Percentiles rank a stretch among this genome's conserved stretches.
phyloP scores from a whole-genome alignment of 306 rosid genomes.

The Vigna unguiculata region DNA sequence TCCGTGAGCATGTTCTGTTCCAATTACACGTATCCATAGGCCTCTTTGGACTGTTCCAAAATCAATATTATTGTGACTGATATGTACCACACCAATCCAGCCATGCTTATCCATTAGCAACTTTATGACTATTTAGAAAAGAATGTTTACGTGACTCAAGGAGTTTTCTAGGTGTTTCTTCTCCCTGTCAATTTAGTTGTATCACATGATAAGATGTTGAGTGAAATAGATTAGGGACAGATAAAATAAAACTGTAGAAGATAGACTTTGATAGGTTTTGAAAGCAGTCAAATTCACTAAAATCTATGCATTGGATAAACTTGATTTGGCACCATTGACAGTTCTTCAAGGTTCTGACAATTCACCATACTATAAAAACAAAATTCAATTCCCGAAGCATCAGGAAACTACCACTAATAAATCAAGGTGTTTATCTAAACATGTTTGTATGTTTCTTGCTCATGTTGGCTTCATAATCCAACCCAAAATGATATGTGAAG shows the following conservation, averaged over 20 bases:
- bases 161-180: constrained; percentile 19
- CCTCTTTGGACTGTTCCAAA: not conserved
- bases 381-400: constrained; percentile 5
- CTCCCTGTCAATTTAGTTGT: not conserved
- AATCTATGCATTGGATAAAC: not conserved
- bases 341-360: not conserved
- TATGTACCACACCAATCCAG: not conserved
- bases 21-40: not conserved
- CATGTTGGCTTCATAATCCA: not conserved
- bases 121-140: too few species aligned
- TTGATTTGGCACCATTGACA: not conserved
- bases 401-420: not conserved
- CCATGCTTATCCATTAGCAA: constrained; percentile 10
- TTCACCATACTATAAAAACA: not conserved
- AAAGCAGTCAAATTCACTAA: not conserved
- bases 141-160: not conserved
- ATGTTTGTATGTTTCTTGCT: too few species aligned
- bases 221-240: too few species aligned
- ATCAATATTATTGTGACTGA: not conserved
- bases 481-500: not conserved
- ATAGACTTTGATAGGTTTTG: not conserved
- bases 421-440: not conserved
- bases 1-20: not conserved
- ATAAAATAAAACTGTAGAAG: too few species aligned
- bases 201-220: not conserved